Evolutionary conservation across 371 early-diverging fungal species (phyloP), one percentile per base, ranked within the genome.

Genomic region (Rhizopus arrhizus): DNA sequence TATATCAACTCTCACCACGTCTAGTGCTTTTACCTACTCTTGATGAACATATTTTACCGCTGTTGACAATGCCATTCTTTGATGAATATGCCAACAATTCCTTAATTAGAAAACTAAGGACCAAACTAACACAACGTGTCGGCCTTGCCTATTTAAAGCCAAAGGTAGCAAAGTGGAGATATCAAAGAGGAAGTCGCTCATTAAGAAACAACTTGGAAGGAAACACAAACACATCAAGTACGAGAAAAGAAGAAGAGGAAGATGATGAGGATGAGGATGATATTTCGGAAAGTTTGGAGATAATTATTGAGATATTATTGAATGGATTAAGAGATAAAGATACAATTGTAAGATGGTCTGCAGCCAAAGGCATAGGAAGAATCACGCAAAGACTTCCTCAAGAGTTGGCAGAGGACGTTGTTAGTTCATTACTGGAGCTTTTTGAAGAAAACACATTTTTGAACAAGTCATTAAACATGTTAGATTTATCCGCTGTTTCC

Each of bases 341-440:
- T 59, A 97, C 97, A 0, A 89, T 95, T 59, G 94, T 95, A 3
- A 87, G 99, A 46, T 97, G 96, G 96, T 92, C 95, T 4, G 89
- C 95, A 2, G 96, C 98, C 6, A 98, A 98, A 74, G 97, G 96
- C 9, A 75, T 98, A 51, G 97, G 93, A 3, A 81, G 96, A 28
- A 85, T 98, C 47, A 77, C 90, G 1, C 89, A 88, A 50, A 83
- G 98, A 8, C 71, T 96, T 43, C 91, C 93, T 0, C 79, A 75
- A 50, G 90, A 87, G 15, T 71, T 95, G 43, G 94, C 91, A 0
- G 86, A 88, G 45, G 95, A 97, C 60, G 86, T 97, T 6, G 84
- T 94, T 13, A 76, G 76, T 0, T 88, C 89, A 4, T 73, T 96
- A 11, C 69, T 92, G 31, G 88, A 85, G 7, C 74, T 95, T 5